Conservation (phyloP, 345 rosid genomes). For the Populus deltoides region DNA sequence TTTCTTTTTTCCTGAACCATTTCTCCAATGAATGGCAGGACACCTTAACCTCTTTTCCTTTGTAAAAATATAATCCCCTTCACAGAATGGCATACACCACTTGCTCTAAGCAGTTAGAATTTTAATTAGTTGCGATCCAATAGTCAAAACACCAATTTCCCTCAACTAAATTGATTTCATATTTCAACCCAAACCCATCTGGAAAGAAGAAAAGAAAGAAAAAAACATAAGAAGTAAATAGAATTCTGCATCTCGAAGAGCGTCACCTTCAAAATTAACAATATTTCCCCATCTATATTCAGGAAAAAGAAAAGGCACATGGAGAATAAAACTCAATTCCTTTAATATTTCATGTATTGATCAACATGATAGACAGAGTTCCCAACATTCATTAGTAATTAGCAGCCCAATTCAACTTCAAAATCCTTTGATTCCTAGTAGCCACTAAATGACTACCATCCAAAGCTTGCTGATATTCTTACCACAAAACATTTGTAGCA, state of each 20-base stretch:
- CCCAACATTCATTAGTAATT: background rate
- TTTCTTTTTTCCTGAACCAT: too few relatives aligned
- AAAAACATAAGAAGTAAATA: background rate
- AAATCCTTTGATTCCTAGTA: background rate
- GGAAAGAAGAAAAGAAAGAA: background rate
- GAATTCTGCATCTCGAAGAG: background rate
- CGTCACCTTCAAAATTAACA: background rate
- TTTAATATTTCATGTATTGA: background rate
- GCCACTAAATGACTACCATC: conserved; percentile 12
- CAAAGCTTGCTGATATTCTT: conserved; percentile 26
- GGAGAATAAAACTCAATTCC: background rate
- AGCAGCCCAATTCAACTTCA: background rate
- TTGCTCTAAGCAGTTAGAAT: background rate
- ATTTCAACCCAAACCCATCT: background rate
- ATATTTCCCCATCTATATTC: background rate
- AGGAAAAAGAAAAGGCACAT: background rate
- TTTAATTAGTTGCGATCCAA: background rate
- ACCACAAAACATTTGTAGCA: conserved; percentile 98
- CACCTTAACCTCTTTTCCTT: background rate
- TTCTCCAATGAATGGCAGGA: background rate
- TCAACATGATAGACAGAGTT: background rate
- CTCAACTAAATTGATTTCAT: background rate
- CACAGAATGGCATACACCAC: background rate
- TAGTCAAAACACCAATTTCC: background rate
- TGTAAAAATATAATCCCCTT: background rate